These are phyloP conservation scores for Euptelea pleiosperma DNA, from an alignment of 164 flowering plant genomes.

Conservation along the genomic window DNA sequence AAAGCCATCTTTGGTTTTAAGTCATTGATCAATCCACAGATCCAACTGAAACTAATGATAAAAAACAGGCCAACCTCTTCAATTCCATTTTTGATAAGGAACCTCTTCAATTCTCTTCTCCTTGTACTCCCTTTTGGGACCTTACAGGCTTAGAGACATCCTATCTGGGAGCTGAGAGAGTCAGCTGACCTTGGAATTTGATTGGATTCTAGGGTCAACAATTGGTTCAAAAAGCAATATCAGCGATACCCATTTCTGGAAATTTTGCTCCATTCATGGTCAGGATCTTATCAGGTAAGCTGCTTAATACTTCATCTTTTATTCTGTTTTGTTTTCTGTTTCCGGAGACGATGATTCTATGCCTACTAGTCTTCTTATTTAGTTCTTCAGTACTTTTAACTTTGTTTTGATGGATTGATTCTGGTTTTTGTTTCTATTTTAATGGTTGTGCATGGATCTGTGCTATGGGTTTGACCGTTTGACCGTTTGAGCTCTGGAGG, in stretches of 20 bases:
- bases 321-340: neutral
- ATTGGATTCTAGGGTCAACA: neutral
- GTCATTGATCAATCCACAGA: constrained; percentile 5
- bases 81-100: too few relatives aligned
- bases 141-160: neutral
- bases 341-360: neutral
- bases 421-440: neutral
- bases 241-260: constrained; percentile 25
- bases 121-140: neutral
- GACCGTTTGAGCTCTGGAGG: too few relatives aligned
- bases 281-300: constrained; percentile 34
- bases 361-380: neutral
- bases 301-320: neutral
- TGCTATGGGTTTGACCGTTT: too few relatives aligned
- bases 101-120: neutral
- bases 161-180: constrained; percentile 1
- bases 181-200: neutral
- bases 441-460: too few relatives aligned
- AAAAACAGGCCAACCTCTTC: too few relatives aligned
- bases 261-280: constrained; percentile 14
- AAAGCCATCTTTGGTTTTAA: constrained; percentile 6
- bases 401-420: too few relatives aligned
- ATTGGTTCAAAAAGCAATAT: constrained; percentile 3
- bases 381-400: too few relatives aligned
- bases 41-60: constrained; percentile 13